Evolutionary conservation across 371 early-diverging fungal genomes (phyloP), one percentile per base, ranked within the genome.

Genomic region (Apophysomyces sp.): DNA sequence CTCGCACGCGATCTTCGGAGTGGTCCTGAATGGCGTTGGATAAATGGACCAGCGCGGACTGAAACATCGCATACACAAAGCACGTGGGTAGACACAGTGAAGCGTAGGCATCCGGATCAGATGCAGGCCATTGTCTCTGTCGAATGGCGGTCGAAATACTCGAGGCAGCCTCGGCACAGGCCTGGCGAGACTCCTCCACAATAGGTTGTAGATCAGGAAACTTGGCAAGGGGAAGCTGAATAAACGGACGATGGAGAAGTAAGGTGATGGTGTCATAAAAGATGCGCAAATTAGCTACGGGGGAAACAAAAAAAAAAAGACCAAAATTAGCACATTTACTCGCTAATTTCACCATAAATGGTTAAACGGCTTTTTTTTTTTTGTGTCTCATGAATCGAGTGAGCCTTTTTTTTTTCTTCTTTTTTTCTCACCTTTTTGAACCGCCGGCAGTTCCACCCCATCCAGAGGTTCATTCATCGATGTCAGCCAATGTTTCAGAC

Each of bases 211-310:
- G 34, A 26, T 51, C 39, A 37, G 61, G 62, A 27, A 54, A 71
- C 26, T 55, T 65, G 31, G 54, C 39, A 9, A 66, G 37, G 12
- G 73, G 55, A 18, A 71, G 55, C 36, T 73, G 65, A 11, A 74
- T 67, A 62, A 81, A 88, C 0, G 86, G 88, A 29, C 86, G 67
- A 65, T 85, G 86, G 21, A 86, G 62, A 24, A 88, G 59, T 27
- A 86, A 63, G 44, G 83, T 59, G 7, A 79, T 63, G 12, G 81
- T 80, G 52, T 84, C 74, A 51, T 84, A 84, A n/a, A 72, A 78
- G 61, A 87, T 72, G 18, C 74, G 75, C 21, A 85, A 52, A 32
- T 75, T 78, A 21, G 74, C 82, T 64, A 70, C 68, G 52, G 73
- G 71, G 5, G 9, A 62, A 44, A 53, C n/a, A n/a, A 34, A 31